These are phyloP conservation scores for Curvularia eragrostidis DNA, from an alignment of 2,329 filamentous ascomycete species.

Conservation along the genomic window DNA sequence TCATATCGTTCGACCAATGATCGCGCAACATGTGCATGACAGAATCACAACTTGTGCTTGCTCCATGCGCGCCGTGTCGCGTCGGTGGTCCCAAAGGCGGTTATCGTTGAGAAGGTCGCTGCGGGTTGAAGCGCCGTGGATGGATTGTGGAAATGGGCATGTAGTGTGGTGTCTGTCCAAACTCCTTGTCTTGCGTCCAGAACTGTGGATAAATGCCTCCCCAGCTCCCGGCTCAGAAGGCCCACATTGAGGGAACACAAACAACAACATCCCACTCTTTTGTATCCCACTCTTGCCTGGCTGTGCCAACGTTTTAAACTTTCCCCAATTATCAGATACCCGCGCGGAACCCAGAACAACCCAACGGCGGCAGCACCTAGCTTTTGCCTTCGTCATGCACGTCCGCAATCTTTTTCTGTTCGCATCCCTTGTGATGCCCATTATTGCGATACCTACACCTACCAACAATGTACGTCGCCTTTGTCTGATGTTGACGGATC, in stretches of 20 bases:
- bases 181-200: background rate
- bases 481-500: background rate
- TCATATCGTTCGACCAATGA: constrained; percentile 23
- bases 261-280: background rate
- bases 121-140: constrained; percentile 22
- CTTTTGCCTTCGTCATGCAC: background rate
- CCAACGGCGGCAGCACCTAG: background rate
- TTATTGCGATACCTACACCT: background rate
- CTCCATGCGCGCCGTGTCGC: constrained; percentile 5
- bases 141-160: constrained; percentile 17
- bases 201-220: background rate
- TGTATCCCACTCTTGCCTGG: background rate
- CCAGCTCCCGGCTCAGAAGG: background rate
- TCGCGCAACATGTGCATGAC: constrained; percentile 10
- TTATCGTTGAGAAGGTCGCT: constrained; percentile 2
- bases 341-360: background rate
- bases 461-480: background rate
- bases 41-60: constrained; percentile 1
- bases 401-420: background rate
- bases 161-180: constrained; percentile 7
- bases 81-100: constrained; percentile 23
- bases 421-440: background rate
- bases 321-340: background rate
- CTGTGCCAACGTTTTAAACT: background rate
- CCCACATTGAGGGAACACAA: background rate